Evolutionary conservation across 164 flowering plant genomes (phyloP).

Genomic region (Macadamia integrifolia): DNA sequence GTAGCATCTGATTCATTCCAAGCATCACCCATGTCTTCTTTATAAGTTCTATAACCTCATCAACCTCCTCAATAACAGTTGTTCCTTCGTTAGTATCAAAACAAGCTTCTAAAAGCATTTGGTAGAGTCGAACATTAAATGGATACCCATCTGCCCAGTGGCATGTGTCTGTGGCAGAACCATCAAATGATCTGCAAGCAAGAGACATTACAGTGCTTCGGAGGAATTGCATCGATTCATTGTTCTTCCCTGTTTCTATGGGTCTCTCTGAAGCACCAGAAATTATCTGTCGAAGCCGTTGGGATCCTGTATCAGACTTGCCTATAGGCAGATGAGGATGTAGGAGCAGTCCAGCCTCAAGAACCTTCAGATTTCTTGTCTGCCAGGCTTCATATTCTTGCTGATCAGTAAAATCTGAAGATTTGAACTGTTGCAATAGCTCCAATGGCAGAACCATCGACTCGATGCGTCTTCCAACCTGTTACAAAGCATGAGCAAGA

Average conservation of each 20-base stretch:
- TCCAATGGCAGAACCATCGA: slow-evolving; percentile 76
- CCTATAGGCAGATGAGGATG: slow-evolving; percentile 60
- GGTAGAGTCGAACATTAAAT: slow-evolving; percentile 64
- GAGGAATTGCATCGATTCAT: slow-evolving; percentile 58
- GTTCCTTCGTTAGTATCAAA: slow-evolving; percentile 75
- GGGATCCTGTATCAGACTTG: slow-evolving; percentile 34
- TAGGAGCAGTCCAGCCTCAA: slow-evolving; percentile 76
- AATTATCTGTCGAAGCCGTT: slow-evolving; percentile 52
- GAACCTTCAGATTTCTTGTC: slow-evolving; percentile 59
- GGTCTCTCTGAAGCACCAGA: slow-evolving; percentile 52
- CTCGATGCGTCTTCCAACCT: slow-evolving; percentile 83
- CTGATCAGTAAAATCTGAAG: slow-evolving; percentile 62
- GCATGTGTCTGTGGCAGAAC: slow-evolving; percentile 43
- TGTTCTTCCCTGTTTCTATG: slow-evolving; percentile 59
- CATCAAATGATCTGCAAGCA: slow-evolving; percentile 68
- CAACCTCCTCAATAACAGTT: slow-evolving; percentile 70
- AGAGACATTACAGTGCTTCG: slow-evolving; percentile 58
- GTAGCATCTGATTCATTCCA: slow-evolving; percentile 72
- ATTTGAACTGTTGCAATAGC: slow-evolving; percentile 71
- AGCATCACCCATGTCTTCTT: slow-evolving; percentile 87
- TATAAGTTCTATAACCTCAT: slow-evolving; percentile 72
- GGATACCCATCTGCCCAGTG: slow-evolving; percentile 98
- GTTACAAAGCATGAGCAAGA: slow-evolving; percentile 14
- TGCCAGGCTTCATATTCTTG: slow-evolving; percentile 76
- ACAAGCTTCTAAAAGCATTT: slow-evolving; percentile 69